Conservation (phyloP, 2,329 filamentous ascomycete genomes). For the Fusarium irregulare region DNA sequence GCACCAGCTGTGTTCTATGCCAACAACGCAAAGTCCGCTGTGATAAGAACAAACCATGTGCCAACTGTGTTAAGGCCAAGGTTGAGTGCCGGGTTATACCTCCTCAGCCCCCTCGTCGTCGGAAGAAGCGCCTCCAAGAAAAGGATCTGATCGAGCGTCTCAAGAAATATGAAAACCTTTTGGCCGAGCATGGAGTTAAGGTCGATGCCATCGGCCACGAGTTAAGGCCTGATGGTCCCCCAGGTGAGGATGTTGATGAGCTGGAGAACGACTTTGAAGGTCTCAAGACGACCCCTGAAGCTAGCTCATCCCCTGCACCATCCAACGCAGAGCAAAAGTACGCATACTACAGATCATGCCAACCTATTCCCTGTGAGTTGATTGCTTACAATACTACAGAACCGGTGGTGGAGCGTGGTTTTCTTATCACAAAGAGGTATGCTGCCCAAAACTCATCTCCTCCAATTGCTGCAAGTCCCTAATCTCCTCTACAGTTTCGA, state of each 20-base stretch:
- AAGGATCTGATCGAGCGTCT: slow-evolving; percentile 77
- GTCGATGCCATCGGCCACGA: slow-evolving; percentile 74
- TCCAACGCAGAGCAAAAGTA: slow-evolving; percentile 48
- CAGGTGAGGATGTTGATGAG: slow-evolving; percentile 65
- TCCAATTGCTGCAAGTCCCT: background rate
- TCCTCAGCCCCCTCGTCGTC: slow-evolving; percentile 66
- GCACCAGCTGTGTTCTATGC: slow-evolving; percentile 76
- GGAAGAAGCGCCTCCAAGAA: slow-evolving; percentile 75
- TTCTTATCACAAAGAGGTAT: slow-evolving; percentile 64
- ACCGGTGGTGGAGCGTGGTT: slow-evolving; percentile 56
- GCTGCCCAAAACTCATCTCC: slow-evolving; percentile 12
- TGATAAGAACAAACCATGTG: slow-evolving; percentile 77
- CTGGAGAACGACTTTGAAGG: slow-evolving; percentile 67
- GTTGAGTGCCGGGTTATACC: slow-evolving; percentile 71
- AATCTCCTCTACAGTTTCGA: slow-evolving; percentile 56
- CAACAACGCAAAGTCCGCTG: slow-evolving; percentile 82
- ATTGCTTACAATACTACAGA: slow-evolving; percentile 24
- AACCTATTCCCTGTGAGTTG: background rate
- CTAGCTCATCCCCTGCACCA: slow-evolving; percentile 52
- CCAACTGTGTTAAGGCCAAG: slow-evolving; percentile 72
- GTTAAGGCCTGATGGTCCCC: slow-evolving; percentile 45
- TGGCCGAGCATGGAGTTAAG: slow-evolving; percentile 73
- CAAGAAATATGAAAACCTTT: slow-evolving; percentile 73
- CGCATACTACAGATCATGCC: background rate
- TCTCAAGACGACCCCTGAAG: slow-evolving; percentile 64